Percentiles rank a stretch among this genome's conserved stretches.
Conservation (phyloP, 163 green algal species). For the Botryococcus braunii region DNA sequence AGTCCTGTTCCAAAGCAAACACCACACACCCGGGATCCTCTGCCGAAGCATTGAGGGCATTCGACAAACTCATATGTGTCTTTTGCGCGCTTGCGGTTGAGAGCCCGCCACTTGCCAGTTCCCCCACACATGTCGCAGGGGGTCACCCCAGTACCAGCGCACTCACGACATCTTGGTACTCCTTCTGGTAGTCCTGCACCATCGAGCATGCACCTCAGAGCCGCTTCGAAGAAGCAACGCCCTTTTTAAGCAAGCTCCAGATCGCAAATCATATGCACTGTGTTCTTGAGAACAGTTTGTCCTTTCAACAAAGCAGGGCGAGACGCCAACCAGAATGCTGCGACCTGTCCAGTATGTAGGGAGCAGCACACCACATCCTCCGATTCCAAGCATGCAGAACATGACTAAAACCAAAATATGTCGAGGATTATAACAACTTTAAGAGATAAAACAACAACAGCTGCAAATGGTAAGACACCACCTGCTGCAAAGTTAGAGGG, state of each 20-base stretch:
- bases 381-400: background rate
- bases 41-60: constrained; percentile 93
- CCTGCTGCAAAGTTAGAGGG: background rate
- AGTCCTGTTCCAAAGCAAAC: constrained; percentile 93
- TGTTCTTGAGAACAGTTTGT: too few species aligned
- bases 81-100: constrained; percentile 75
- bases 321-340: too few species aligned
- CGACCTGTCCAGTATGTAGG: background rate
- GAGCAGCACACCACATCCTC: background rate
- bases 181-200: background rate
- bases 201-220: background rate
- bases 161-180: constrained; percentile 57
- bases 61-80: constrained; percentile 97
- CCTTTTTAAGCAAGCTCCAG: background rate
- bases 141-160: constrained; percentile 60
- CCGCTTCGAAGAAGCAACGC: background rate
- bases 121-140: constrained; percentile 97
- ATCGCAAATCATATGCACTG: too few species aligned
- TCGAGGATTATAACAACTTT: background rate
- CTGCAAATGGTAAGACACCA: background rate
- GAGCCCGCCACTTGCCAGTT: constrained; percentile 92
- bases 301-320: too few species aligned
- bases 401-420: background rate
- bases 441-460: background rate
- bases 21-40: constrained; percentile 80